Evolutionary conservation across 2,329 filamentous ascomycete genomes (phyloP).

Genomic region (Dendryphion nanum): DNA sequence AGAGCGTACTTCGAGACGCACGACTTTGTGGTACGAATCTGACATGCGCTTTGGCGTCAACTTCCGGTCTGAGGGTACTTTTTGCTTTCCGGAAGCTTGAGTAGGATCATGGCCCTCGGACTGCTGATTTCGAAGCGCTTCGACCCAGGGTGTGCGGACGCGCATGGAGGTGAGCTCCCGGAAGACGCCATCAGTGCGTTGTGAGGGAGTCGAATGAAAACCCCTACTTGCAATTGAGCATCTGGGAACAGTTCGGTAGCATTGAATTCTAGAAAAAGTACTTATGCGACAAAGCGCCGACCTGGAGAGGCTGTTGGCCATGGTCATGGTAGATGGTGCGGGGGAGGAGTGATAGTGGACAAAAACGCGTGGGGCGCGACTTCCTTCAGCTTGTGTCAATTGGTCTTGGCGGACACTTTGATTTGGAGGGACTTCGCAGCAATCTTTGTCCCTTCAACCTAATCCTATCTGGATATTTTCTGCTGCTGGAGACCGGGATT

Average conservation of each 20-base stretch:
- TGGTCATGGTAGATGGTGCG: too few relatives aligned
- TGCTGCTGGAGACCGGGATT: too few relatives aligned
- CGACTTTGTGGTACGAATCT: constrained; percentile 60
- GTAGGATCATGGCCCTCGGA: constrained; percentile 29
- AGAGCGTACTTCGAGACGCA: constrained; percentile 56
- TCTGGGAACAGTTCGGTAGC: not conserved
- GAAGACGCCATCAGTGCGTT: constrained; percentile 59
- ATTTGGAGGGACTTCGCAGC: too few relatives aligned
- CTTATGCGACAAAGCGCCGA: constrained; percentile 18
- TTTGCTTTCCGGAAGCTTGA: constrained; percentile 29
- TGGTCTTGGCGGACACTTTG: too few relatives aligned
- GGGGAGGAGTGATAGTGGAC: too few relatives aligned
- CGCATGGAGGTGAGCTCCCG: constrained; percentile 47
- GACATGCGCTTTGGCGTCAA: constrained; percentile 67
- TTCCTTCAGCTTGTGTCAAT: too few relatives aligned
- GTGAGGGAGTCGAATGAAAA: constrained; percentile 24
- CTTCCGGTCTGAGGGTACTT: constrained; percentile 50
- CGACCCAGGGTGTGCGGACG: constrained; percentile 66
- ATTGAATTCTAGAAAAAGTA: constrained; percentile 6
- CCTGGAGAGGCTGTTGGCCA: constrained; percentile 22
- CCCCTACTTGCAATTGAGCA: constrained; percentile 6
- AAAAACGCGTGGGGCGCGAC: too few relatives aligned
- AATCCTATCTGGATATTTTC: too few relatives aligned
- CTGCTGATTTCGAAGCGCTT: constrained; percentile 59
- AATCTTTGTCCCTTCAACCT: too few relatives aligned